Evolutionary conservation across 495 filamentous ascomycete species (phyloP), one percentile per base, ranked within the genome.

Genomic region (Echria macrotheca): DNA sequence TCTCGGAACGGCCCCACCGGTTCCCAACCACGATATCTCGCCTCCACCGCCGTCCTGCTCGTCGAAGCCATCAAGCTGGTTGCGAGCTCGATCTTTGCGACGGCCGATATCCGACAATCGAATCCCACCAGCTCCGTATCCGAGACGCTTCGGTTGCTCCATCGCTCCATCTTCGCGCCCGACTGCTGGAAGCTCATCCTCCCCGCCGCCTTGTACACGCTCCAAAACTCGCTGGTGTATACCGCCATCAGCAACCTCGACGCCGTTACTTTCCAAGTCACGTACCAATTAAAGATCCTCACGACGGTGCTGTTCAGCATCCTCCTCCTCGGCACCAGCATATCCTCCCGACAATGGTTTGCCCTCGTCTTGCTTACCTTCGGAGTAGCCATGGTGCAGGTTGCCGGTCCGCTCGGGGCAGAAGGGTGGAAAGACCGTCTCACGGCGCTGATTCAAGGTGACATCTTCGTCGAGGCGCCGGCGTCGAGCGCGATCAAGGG

Each of bases 111-210:
- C 4, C 63, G 75, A 78, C 2, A 67, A 79, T 26, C 84, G 77
- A 65, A 79, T 8, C 72, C 80, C 5, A 73, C 74, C 0, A 72
- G 77, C 47, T 73, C 81, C 22, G 73, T 75, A 1, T 77, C 76
- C 2, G 71, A 74, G n/a, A 68, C 85, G 18, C 76, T 82, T 60
- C 68, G 58, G 40, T 71, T 75, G 35, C 70, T 86, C 5, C 69
- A 61, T 39, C 69, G 69, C 48, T 72, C 79, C 25, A 70, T 86
- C 3, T 86, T 87, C 55, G 75, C 82, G 7, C 75, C 76, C 17
- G 85, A 87, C 54, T 82, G 83, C 67, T 87, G 85, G 84, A 87
- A 87, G 56, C 67, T 89, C 37, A 80, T 81, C 3, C 76, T 87
- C 19, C 85, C 85, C 4, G 85, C 84, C 8, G 67, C 72, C 38